These are phyloP conservation scores for Nectriaceae sp. DNA, from an alignment of 2,329 filamentous ascomycete genomes.

Conservation along the genomic window DNA sequence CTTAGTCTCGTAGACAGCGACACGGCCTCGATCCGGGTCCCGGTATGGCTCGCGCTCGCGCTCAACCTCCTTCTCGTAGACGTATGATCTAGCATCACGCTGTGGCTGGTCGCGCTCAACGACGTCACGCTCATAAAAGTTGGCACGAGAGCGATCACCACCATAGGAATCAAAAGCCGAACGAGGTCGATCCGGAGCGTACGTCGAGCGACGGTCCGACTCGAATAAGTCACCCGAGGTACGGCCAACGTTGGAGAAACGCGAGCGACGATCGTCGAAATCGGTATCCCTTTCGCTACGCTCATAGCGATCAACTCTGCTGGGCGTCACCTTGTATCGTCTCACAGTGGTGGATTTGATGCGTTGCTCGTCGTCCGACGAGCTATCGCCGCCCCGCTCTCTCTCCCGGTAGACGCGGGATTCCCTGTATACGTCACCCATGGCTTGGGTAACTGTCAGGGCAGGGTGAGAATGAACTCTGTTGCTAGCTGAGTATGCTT, in stretches of 20 bases:
- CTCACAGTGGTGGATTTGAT: conserved; percentile 51
- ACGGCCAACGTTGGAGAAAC: conserved; percentile 42
- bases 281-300: conserved; percentile 42
- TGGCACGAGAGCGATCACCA: conserved; percentile 39
- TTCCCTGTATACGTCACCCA: conserved; percentile 37
- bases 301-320: conserved; percentile 43
- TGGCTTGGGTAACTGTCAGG: conserved; percentile 27
- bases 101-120: conserved; percentile 28
- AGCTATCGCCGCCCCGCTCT: conserved; percentile 32
- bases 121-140: conserved; percentile 47
- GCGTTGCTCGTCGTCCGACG: conserved; percentile 49
- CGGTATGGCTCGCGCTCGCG: conserved; percentile 25
- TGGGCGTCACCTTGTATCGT: conserved; percentile 53
- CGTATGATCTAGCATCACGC: conserved; percentile 30
- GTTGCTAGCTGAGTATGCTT: no score
- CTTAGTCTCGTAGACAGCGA: conserved; percentile 39
- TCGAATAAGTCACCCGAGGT: conserved; percentile 44
- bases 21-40: conserved; percentile 31
- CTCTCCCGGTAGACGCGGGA: conserved; percentile 39
- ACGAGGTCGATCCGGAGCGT: conserved; percentile 51
- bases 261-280: conserved; percentile 48
- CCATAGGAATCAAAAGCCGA: conserved; percentile 49
- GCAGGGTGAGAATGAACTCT: background rate
- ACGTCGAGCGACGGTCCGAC: conserved; percentile 42
- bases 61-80: conserved; percentile 25